A percentile compares a stretch with the other conserved stretches of the same genome.
phyloP scores from a whole-genome alignment of 257 asterid genomes.

The Rauvolfia tetraphylla region DNA sequence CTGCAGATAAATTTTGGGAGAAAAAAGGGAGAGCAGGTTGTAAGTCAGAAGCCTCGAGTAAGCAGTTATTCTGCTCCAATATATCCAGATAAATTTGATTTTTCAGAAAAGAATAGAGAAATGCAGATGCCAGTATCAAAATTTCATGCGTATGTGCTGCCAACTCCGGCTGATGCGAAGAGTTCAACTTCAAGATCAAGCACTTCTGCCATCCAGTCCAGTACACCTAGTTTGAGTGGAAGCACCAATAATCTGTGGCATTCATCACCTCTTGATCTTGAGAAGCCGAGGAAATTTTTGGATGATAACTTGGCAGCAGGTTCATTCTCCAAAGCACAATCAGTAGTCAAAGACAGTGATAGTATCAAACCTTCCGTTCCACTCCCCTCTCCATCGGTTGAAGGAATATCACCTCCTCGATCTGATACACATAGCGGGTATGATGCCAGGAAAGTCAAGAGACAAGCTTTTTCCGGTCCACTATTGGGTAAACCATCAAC shows the following conservation, averaged over 20 bases:
- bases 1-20: constrained; percentile 40
- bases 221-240: constrained; percentile 29
- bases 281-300: constrained; percentile 42
- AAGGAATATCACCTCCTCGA: constrained; percentile 43
- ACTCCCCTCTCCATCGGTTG: constrained; percentile 64
- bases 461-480: constrained; percentile 87
- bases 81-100: constrained; percentile 71
- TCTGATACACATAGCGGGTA: constrained; percentile 44
- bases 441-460: constrained; percentile 43
- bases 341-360: constrained; percentile 41
- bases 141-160: constrained; percentile 68
- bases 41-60: constrained; percentile 41
- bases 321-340: constrained; percentile 37
- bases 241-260: constrained; percentile 66
- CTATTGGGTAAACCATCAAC: constrained; percentile 69
- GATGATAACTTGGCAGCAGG: constrained; percentile 42
- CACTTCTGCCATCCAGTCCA: constrained; percentile 34
- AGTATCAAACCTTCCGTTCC: constrained; percentile 54
- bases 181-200: constrained; percentile 43
- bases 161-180: constrained; percentile 87
- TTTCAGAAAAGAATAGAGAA: constrained; percentile 57
- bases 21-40: constrained; percentile 50
- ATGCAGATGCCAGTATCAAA: constrained; percentile 43
- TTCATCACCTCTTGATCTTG: constrained; percentile 74
- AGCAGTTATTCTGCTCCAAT: constrained; percentile 90